These are phyloP conservation scores for Fusarium sp. DNA, from an alignment of 2,329 filamentous ascomycete species.

Conservation along the genomic window DNA sequence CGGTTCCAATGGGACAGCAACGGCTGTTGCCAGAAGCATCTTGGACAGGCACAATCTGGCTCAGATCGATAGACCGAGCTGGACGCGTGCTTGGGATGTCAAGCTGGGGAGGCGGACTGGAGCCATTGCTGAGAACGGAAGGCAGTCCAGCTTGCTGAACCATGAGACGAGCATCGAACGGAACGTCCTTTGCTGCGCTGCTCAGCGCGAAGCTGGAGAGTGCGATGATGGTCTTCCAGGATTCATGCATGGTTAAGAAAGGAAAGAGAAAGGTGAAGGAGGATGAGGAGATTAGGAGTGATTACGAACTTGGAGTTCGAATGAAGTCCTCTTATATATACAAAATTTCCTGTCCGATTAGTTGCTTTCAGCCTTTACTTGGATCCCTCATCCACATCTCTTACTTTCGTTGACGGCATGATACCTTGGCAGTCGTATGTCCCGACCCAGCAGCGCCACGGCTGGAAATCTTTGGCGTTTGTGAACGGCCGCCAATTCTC, in stretches of 20 bases:
- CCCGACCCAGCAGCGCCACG: background rate
- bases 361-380: background rate
- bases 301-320: background rate
- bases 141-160: background rate
- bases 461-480: background rate
- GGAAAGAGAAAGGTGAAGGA: background rate
- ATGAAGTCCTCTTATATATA: background rate
- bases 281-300: background rate
- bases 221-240: background rate
- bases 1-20: constrained; percentile 21
- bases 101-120: background rate
- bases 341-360: background rate
- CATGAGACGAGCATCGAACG: background rate
- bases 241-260: background rate
- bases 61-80: background rate
- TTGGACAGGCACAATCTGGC: constrained; percentile 5
- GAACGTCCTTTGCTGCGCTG: background rate
- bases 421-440: background rate
- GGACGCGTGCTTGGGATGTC: background rate
- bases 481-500: background rate
- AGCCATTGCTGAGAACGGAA: background rate
- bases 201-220: background rate
- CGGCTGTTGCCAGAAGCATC: constrained; percentile 9
- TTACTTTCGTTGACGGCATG: too few relatives aligned
- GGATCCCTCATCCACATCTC: background rate